Base-by-base conservation (phyloP, 2,329 filamentous ascomycete species). In the Nemania sp. region DNA sequence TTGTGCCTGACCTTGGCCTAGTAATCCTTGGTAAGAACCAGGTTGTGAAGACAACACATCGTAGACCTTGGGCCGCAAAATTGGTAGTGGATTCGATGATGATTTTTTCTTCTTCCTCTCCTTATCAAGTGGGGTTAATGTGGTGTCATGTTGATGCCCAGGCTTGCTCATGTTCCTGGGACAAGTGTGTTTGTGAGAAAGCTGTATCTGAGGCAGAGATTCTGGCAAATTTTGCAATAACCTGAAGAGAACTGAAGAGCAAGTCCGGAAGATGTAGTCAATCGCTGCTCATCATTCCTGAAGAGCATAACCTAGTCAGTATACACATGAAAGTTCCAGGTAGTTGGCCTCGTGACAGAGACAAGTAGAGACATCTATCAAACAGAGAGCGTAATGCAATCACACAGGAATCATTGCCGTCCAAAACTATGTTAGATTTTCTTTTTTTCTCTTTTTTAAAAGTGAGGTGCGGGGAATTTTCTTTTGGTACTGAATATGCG, bases 401-500 rank as follows among this genome's bases (percentile, higher is more conserved):
- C 38, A 41, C 11, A 13, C 38, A 13, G 5, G 13, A 15, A 41
- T 15, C 38, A 15, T 41, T 15, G 18, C 15, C 38, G 15, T 41
- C 38, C 11, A 41, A 18, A 41, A 41, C 38, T 41, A 5, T 18
- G 15, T 15, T 41, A 2, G 18, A 41, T 3, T 41, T 41, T 41
- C 2, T 41, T 41, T 41, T 41, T 18, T 41, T 13, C 18, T 15
- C 38, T 41, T 41, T 41, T 41, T 41, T 41, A 15, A 11, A 26
- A 52, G 3, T 18, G 24, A 27, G 26, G 11, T 18, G 24, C 29
- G 26, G 15, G 15, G 26, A n/a, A 51, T 61, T 66, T 32, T 41
- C 26, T 56, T 41, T n/a, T 29, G 47, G 24, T 41, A 49, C 51
- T 47, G 41, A 4, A 66, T 47, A 52, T 27, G 52, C 11, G 15